A percentile compares a stretch with the other conserved stretches of the same genome.
phyloP scores from a whole-genome alignment of 2,329 filamentous ascomycete genomes.

The Sordariomycetes sp. region DNA sequence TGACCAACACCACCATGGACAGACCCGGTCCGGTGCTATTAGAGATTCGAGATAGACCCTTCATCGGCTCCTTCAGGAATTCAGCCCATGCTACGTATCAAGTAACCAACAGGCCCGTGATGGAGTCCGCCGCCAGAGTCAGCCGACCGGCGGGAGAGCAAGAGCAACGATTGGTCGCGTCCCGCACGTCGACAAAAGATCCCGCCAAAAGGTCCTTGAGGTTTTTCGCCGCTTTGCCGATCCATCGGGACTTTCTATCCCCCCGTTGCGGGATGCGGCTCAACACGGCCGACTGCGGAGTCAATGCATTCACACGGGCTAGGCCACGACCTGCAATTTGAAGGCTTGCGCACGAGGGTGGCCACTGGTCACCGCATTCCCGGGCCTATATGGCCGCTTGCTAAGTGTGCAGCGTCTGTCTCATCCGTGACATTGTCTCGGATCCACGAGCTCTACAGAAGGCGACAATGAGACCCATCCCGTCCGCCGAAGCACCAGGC shows the following conservation, averaged over 20 bases:
- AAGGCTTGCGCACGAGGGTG: neutral
- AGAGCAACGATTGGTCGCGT: neutral
- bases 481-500: neutral
- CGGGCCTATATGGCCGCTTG: neutral
- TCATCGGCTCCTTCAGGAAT: neutral
- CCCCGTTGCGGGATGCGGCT: neutral
- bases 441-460: neutral
- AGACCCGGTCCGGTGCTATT: neutral
- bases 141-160: neutral
- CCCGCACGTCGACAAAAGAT: neutral
- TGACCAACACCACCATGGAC: no score
- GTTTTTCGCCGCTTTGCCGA: neutral
- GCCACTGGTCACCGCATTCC: neutral
- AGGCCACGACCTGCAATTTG: neutral
- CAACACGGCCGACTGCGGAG: no score
- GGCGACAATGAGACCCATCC: neutral
- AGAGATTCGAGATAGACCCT: neutral
- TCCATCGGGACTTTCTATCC: neutral
- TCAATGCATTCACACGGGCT: no score
- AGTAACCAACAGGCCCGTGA: no score
- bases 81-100: neutral
- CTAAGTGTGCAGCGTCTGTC: neutral
- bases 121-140: neutral
- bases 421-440: neutral
- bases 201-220: neutral